Conservation (phyloP, 1,284 basidiomycete species). For the Ganoderma lingzhi region DNA sequence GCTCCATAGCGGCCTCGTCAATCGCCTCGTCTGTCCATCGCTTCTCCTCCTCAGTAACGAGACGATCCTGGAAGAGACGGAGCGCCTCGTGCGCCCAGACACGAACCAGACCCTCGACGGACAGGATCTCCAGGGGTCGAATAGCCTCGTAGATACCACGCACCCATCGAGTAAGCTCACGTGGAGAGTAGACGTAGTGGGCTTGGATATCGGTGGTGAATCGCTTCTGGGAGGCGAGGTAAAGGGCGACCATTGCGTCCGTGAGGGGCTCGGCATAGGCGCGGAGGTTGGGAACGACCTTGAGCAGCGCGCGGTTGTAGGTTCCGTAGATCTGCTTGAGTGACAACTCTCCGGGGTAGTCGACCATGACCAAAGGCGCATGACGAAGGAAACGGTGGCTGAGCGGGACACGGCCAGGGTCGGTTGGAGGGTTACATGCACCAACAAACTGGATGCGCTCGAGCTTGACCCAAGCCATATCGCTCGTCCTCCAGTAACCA, state of each 20-base stretch:
- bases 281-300: conserved; percentile 93
- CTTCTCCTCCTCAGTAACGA: conserved; percentile 92
- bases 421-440: conserved; percentile 99
- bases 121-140: conserved; percentile 88
- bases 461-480: conserved; percentile 97
- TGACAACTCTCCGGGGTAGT: conserved; percentile 97
- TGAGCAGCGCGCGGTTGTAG: conserved; percentile 97
- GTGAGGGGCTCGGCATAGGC: conserved; percentile 96
- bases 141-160: conserved; percentile 98
- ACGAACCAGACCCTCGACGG: conserved; percentile 94
- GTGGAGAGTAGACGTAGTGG: conserved; percentile 99
- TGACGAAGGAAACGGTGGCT: conserved; percentile 98
- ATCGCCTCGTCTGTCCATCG: conserved; percentile 96
- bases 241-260: conserved; percentile 97
- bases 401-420: conserved; percentile 98
- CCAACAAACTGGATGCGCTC: conserved; percentile 99
- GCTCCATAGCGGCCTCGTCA: conserved; percentile 82
- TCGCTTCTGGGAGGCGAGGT: conserved; percentile 90
- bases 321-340: conserved; percentile 99
- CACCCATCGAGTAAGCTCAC: conserved; percentile 98
- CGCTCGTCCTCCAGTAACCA: conserved; percentile 94
- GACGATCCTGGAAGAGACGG: conserved; percentile 96
- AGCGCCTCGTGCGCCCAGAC: conserved; percentile 99
- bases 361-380: conserved; percentile 99
- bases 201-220: conserved; percentile 98